Base-by-base conservation (phyloP, 1,284 basidiomycete genomes). In the Sporisorium exsertum region DNA sequence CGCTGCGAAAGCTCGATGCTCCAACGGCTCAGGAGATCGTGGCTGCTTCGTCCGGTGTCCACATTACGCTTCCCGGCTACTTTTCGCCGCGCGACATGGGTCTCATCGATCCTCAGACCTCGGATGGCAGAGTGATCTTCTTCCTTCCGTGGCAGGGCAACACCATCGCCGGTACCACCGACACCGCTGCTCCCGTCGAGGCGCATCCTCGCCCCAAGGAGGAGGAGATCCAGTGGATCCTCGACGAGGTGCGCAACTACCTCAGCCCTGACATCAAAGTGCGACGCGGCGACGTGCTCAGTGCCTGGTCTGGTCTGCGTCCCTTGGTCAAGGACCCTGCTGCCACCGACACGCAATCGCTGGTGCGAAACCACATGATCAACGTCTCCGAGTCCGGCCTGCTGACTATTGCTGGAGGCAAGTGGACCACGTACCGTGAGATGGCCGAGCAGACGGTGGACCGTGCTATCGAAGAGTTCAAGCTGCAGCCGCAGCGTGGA, bases 111-210 rank as follows among this genome's bases (percentile, higher is more conserved):
- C 96, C 96, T 0, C 89, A 93, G 12, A 98, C 96, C 9, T 95
- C 93, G 0, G 96, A 99, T 80, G 96, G 96, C 0, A 92, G 96
- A 50, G 95, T 99, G 68, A 96, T 98, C 84, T 99, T 98, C 89
- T 97, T 98, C 90, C 89, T 99, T 22, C 96, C 96, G 0, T 99
- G 96, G 96, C 93, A 97, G 87, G 96, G 96, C 24, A 94, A 93
- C 87, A 95, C 95, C 53, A 96, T 99, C 73, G 96, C 96, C 3
- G 96, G 95, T 27, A 98, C 96, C 7, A 99, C 96, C 22, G 96
- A 99, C 86, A 90, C 93, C 0, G 92, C 94, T 0, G 91, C 92
- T 0, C 86, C 87, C 3, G 93, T 97, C 63, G 89, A 90, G 59
- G 89, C 91, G 54, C 91, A 96, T 81, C 95, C 96, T 5, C 88